Evolutionary conservation across 345 rosid species (phyloP).

Genomic region (Boechera divaricarpa): DNA sequence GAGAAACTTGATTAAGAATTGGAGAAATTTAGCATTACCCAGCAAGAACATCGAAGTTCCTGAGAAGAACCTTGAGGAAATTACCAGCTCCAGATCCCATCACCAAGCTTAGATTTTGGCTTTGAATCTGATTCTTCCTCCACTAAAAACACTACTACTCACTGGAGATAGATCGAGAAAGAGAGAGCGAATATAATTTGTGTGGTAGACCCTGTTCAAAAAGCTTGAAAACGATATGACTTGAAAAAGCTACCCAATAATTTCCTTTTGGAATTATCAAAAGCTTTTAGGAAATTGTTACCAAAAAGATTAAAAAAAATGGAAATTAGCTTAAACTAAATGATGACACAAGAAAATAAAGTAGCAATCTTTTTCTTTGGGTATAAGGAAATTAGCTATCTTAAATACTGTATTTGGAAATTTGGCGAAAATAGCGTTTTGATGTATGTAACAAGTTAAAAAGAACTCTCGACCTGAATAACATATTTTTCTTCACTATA

Average conservation of each 20-base stretch:
- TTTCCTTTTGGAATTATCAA: neutral
- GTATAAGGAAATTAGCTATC: neutral
- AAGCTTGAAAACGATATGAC: constrained; percentile 32
- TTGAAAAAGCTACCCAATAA: constrained; percentile 16
- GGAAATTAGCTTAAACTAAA: constrained; percentile 9
- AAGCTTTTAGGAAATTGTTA: constrained; percentile 20
- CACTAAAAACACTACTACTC: constrained; percentile 7
- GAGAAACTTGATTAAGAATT: neutral
- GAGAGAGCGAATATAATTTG: constrained; percentile 19
- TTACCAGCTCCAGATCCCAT: constrained; percentile 82
- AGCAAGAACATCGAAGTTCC: constrained; percentile 92
- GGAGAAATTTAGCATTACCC: constrained; percentile 51
- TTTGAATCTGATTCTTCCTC: constrained; percentile 29
- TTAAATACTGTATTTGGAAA: neutral
- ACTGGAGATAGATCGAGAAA: constrained; percentile 6
- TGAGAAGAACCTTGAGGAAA: constrained; percentile 69
- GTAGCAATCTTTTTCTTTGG: neutral
- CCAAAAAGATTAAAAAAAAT: neutral
- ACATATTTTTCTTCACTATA: constrained; percentile 1
- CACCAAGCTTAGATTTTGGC: constrained; percentile 18
- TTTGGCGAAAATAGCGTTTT: neutral
- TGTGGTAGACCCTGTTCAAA: constrained; percentile 22
- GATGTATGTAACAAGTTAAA: neutral
- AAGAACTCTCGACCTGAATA: neutral
- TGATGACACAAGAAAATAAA: neutral